Evolutionary conservation across 768 basidiomycete species (phyloP), one percentile per base, ranked within the genome.

Genomic region (Vararia minispora): DNA sequence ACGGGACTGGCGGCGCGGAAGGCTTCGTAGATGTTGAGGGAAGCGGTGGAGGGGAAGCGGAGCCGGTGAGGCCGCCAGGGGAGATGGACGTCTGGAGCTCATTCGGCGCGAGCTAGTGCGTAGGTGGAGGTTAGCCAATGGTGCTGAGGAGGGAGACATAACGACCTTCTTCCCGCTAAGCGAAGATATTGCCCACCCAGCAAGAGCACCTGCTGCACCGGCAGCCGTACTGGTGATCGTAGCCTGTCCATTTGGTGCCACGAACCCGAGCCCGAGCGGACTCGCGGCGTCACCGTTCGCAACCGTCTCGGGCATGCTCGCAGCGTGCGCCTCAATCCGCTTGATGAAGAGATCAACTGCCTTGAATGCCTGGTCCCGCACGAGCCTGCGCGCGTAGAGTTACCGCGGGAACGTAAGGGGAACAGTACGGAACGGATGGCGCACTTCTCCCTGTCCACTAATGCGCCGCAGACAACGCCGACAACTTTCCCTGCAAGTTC

Each of bases 281-380:
- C 45, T 40, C 6, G 42, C 18, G 14, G 50, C 54, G 22, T 40
- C 44, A n/a, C 52, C 53, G 2, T 30, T 43, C 3, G 64, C 28
- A 0, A 58, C 67, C 1, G 76, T 73, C 37, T 77, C 77, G 2
- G 78, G 78, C 91, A 99, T 85, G 3, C 73, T 68, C 0, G 70
- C 69, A 2, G 81, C 86, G 49, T 95, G 71, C 6, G 64, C 70
- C 52, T 95, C 89, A 21, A 97, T 60, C 45, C 71, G 76, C 57
- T 84, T 86, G 45, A 94, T 65, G 52, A 95, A 91, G 33, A 94
- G 62, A 29, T 88, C 86, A 39, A 94, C 68, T 5, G 90, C 83
- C 58, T 86, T 94, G 69, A 94, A 97, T 2, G 88, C 94, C 52
- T 97, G 94, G 58, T 97, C 92, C 14, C 95, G 75, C 0, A 98